Evolutionary conservation across 2,329 filamentous ascomycete genomes (phyloP), one percentile per base, ranked within the genome.

Genomic region (Alternaria viburni): DNA sequence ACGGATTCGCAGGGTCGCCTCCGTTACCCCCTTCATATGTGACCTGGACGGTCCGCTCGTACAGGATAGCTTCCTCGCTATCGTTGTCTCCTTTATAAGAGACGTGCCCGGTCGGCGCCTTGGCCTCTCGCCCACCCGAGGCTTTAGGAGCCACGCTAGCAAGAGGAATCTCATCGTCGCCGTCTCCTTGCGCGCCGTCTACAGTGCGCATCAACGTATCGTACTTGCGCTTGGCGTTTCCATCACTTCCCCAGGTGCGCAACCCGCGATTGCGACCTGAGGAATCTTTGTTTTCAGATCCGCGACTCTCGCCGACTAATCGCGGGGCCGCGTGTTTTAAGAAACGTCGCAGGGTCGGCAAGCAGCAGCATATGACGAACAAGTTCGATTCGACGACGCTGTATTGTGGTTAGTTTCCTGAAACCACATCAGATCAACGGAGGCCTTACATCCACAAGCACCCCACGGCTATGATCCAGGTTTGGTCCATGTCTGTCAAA

Each of bases 291-390:
- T 58, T 60, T 15, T 56, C 56, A 28, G 49, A 52, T 6, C 43
- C 32, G 10, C 57, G 56, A 45, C 23, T 45, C 52, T 69, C 67
- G 36, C 68, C 65, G 30, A 70, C 66, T 19, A 69, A 28, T 3
- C 41, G 62, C 2, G 80, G 80, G 0, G 79, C 75, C 11, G 82
- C 69, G 56, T 81, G 78, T 3, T 72, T 72, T 61, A 82, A 73
- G 73, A 83, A 83, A 17, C 79, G 79, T 25, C 79, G 76, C 1
- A 83, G 64, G 1, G 81, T 82, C 0, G 81, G 80, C 32, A 82
- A 74, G 21, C 79, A 80, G 19, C 79, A 80, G 67, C 81, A 83
- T 12, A 81, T 79, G 26, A 83, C 74, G 54, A 82, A 76, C 0
- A 83, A 72, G 43, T 83, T 83, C 1, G 74, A 69, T 61, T 83